Percentiles rank a stretch among this genome's conserved stretches.
These are phyloP conservation scores for Breviolum minutum DNA, from an alignment of 73 alveolate species.

Conservation along the genomic window DNA sequence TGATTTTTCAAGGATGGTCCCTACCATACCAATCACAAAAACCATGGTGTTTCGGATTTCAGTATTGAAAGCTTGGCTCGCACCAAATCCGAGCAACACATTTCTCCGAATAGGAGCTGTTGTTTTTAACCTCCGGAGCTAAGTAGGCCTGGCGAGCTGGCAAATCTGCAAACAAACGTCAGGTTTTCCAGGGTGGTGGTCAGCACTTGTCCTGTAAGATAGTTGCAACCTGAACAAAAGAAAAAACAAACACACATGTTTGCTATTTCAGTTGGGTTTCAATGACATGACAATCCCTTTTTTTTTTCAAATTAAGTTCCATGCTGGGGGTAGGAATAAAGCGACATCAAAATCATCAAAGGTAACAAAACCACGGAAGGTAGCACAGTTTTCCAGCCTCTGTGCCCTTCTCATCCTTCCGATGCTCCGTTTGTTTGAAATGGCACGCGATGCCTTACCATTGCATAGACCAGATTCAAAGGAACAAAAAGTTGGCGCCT, in stretches of 20 bases:
- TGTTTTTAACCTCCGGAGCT: constrained; percentile 84
- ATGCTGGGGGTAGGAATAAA: no score
- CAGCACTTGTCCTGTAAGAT: not conserved
- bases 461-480: no score
- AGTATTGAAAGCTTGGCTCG: not conserved
- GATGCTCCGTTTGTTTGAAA: constrained; percentile 81
- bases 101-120: constrained; percentile 34
- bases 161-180: no score
- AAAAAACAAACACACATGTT: no score
- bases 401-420: constrained; percentile 55
- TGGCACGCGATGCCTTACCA: constrained; percentile 90
- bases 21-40: no score
- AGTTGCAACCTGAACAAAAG: not conserved
- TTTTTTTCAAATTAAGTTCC: no score
- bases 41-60: no score
- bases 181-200: not conserved
- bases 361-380: not conserved
- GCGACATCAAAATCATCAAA: no score
- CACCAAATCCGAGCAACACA: not conserved
- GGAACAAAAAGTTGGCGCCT: no score
- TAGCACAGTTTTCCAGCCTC: constrained; percentile 4
- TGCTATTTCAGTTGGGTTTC: no score
- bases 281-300: no score
- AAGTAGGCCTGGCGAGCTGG: constrained; percentile 42
- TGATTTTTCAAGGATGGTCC: no score